These are phyloP conservation scores for Mycena kentingensis DNA, from an alignment of 768 basidiomycete genomes.

Conservation along the genomic window DNA sequence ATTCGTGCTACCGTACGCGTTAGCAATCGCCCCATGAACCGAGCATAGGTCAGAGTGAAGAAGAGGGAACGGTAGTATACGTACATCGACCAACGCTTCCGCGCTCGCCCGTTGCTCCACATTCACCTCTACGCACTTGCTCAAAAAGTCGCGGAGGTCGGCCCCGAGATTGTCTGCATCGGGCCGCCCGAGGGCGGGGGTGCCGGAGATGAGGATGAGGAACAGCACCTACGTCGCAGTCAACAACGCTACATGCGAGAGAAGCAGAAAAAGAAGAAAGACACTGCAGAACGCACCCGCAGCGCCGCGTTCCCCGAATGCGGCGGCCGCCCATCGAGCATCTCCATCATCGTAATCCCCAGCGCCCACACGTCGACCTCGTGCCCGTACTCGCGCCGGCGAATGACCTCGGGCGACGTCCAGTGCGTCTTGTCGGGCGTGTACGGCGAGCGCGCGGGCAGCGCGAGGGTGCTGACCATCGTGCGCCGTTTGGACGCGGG, in stretches of 20 bases:
- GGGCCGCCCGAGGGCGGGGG: conserved; percentile 73
- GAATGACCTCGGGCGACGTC: conserved; percentile 79
- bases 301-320: conserved; percentile 73
- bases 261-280: not conserved
- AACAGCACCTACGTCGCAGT: conserved; percentile 68
- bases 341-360: conserved; percentile 78
- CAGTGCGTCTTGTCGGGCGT: conserved; percentile 50
- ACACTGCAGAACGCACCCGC: not conserved
- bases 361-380: conserved; percentile 81
- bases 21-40: not conserved
- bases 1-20: conserved; percentile 78
- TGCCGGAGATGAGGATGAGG: conserved; percentile 78
- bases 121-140: conserved; percentile 76
- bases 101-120: conserved; percentile 73
- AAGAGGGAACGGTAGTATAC: conserved; percentile 21
- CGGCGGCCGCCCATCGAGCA: conserved; percentile 78
- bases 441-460: conserved; percentile 11
- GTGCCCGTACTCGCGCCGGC: conserved; percentile 71
- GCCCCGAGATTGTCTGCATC: conserved; percentile 56
- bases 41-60: conserved; percentile 2
- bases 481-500: conserved; percentile 75
- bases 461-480: conserved; percentile 65
- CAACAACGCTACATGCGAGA: too few species aligned
- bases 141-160: conserved; percentile 74
- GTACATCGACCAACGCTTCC: conserved; percentile 57